Conservation (phyloP, 805 yeast species). For the Kazachstania kunashirensis region DNA sequence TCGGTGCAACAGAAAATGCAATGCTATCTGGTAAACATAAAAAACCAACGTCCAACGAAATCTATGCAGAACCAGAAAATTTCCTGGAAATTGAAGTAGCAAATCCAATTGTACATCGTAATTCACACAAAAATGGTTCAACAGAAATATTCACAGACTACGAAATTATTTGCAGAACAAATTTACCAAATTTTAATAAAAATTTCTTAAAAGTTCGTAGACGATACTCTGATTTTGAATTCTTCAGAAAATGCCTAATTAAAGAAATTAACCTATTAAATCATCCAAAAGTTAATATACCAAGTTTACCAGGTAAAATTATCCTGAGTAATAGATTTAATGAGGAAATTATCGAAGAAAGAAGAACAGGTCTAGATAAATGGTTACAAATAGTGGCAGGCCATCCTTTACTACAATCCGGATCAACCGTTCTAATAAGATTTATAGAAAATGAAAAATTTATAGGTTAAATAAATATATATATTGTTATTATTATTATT, state of each 20-base stretch:
- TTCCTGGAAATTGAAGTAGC: constrained; percentile 82
- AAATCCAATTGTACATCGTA: constrained; percentile 27
- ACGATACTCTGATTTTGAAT: constrained; percentile 83
- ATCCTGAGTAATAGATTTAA: constrained; percentile 60
- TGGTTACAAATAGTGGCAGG: constrained; percentile 77
- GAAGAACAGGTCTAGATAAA: constrained; percentile 75
- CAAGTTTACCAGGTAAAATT: constrained; percentile 86
- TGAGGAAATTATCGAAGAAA: constrained; percentile 71
- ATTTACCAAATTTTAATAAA: constrained; percentile 76
- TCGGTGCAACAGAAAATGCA: constrained; percentile 21
- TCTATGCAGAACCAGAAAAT: constrained; percentile 91
- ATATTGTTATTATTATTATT: too few species aligned
- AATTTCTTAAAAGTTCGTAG: constrained; percentile 55
- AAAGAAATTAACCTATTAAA: constrained; percentile 48
- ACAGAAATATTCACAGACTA: constrained; percentile 71
- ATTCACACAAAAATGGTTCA: not conserved
- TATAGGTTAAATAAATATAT: constrained; percentile 14
- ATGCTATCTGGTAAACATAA: constrained; percentile 18
- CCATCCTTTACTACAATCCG: constrained; percentile 88
- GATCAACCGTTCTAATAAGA: constrained; percentile 63
- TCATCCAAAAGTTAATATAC: constrained; percentile 59
- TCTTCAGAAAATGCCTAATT: constrained; percentile 62
- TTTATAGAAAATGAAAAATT: constrained; percentile 74
- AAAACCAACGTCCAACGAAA: constrained; percentile 64
- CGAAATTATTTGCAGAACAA: constrained; percentile 81